These are phyloP conservation scores for Neurospora discreta DNA, from an alignment of 495 filamentous ascomycete species.

Conservation along the genomic window DNA sequence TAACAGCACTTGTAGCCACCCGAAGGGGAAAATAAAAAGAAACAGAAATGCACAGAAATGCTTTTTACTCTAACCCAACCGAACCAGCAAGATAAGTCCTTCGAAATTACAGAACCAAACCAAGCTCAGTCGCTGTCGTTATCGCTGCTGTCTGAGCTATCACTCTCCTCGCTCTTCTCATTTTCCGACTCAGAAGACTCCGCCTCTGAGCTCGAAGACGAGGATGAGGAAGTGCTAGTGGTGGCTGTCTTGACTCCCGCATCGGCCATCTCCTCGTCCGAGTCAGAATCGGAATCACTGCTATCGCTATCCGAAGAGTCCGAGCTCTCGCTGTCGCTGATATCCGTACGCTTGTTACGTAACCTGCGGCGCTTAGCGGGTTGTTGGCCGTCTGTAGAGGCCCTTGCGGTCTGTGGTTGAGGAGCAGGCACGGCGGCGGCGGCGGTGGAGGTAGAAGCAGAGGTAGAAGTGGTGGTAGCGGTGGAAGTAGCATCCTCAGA, in stretches of 20 bases:
- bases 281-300: conserved; percentile 13
- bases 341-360: conserved; percentile 38
- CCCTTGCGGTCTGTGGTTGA: conserved; percentile 10
- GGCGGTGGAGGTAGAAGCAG: conserved; percentile 17
- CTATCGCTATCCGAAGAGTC: conserved; percentile 9
- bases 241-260: conserved; percentile 8
- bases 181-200: conserved; percentile 6
- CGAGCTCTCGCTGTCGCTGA: conserved; percentile 21
- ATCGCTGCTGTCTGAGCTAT: conserved; percentile 3
- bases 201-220: conserved; percentile 10
- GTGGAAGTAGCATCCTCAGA: conserved; percentile 23
- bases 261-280: background rate
- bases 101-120: background rate
- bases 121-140: conserved; percentile 3
- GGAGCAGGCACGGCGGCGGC: background rate
- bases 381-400: conserved; percentile 28
- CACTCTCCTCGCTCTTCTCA: conserved; percentile 9
- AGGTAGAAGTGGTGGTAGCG: conserved; percentile 14
- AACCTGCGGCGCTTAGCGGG: conserved; percentile 42
- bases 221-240: conserved; percentile 24
- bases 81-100: background rate
- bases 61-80: background rate
- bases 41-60: background rate
- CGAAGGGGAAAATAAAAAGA: background rate
- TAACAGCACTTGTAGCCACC: background rate